Evolutionary conservation across 257 asterid genomes (phyloP).

Genomic region (Nicotiana otophora): DNA sequence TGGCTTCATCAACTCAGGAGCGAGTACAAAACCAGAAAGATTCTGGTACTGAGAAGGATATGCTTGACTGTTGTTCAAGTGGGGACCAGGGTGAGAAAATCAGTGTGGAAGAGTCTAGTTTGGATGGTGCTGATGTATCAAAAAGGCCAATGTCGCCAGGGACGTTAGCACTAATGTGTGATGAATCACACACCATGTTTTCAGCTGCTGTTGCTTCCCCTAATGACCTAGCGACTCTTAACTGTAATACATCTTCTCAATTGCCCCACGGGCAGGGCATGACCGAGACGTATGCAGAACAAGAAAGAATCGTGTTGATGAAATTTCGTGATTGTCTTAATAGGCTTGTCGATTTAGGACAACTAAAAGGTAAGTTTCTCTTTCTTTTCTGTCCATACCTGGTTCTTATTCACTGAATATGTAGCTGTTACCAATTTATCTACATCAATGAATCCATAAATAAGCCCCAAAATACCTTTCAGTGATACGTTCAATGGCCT

Average conservation of each 20-base stretch:
- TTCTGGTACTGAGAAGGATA: constrained; percentile 32
- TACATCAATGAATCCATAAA: not conserved
- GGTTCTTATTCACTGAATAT: not conserved
- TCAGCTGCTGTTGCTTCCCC: constrained; percentile 38
- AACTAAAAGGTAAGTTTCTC: constrained; percentile 64
- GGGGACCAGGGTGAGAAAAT: constrained; percentile 42
- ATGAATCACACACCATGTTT: constrained; percentile 78
- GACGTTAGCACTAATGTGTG: constrained; percentile 95
- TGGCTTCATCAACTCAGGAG: constrained; percentile 42
- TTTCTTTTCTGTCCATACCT: constrained; percentile 3
- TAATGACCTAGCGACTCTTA: constrained; percentile 38
- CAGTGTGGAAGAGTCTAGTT: constrained; percentile 43
- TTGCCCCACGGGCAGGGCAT: constrained; percentile 45
- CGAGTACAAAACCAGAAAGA: constrained; percentile 41
- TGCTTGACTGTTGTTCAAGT: constrained; percentile 22
- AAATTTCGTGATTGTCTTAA: constrained; percentile 91
- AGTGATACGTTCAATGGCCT: not conserved
- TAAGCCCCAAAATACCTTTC: not conserved
- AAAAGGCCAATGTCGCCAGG: constrained; percentile 91
- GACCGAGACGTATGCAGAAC: constrained; percentile 63
- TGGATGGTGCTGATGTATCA: constrained; percentile 56
- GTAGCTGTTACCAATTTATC: not conserved
- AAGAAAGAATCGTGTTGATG: constrained; percentile 82
- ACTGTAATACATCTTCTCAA: constrained; percentile 37
- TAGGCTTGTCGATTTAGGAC: constrained; percentile 85